Evolutionary conservation across 805 yeast genomes (phyloP).

Genomic region (Komagataella phaffii): DNA sequence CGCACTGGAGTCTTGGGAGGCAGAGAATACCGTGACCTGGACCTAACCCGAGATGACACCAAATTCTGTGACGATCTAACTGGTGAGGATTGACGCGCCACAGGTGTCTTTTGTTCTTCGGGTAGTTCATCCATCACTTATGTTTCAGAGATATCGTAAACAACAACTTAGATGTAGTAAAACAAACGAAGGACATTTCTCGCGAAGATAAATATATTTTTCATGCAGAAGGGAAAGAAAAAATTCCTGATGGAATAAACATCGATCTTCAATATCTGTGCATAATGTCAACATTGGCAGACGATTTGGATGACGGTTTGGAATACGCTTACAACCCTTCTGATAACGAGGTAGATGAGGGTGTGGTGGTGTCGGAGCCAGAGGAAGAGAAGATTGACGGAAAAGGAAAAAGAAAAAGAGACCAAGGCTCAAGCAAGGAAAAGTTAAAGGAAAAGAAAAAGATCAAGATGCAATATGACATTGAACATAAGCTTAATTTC

Average conservation of each 20-base stretch:
- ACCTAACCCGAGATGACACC: background rate
- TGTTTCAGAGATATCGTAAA: background rate
- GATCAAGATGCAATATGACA: conserved; percentile 53
- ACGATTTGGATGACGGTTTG: conserved; percentile 72
- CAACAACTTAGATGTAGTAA: background rate
- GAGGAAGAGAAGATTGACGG: conserved; percentile 13
- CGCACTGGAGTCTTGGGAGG: conserved; percentile 3
- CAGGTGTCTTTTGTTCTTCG: background rate
- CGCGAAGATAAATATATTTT: background rate
- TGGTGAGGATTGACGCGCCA: background rate
- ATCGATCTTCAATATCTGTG: background rate
- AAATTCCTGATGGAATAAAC: background rate
- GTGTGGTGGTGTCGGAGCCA: conserved; percentile 18
- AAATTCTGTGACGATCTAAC: background rate
- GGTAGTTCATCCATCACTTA: background rate
- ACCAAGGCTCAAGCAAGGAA: conserved; percentile 14
- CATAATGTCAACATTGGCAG: conserved; percentile 23
- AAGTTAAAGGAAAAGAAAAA: conserved; percentile 53
- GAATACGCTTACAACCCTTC: conserved; percentile 38
- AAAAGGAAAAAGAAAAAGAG: conserved; percentile 14
- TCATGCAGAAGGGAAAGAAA: background rate
- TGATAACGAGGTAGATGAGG: conserved; percentile 22
- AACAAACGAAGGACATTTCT: background rate
- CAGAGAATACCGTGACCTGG: background rate
- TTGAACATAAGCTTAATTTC: conserved; percentile 38